phyloP scores from a whole-genome alignment of 2,329 filamentous ascomycete species.

The Seiridium cupressi region DNA sequence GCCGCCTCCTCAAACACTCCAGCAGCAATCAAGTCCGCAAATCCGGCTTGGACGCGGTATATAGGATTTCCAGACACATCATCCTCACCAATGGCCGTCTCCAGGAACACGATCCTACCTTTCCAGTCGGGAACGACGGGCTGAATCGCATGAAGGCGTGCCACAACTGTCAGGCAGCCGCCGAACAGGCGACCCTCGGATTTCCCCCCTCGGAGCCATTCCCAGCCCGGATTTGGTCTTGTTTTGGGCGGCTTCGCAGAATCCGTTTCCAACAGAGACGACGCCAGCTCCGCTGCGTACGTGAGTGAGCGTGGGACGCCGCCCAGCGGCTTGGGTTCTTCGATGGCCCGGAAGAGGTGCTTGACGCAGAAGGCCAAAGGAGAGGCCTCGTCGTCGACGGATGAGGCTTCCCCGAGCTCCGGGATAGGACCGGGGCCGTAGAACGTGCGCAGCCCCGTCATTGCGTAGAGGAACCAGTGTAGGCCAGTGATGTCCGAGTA shows the following conservation, averaged over 20 bases:
- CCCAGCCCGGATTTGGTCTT: conserved; percentile 27
- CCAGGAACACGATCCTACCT: conserved; percentile 37
- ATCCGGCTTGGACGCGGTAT: conserved; percentile 26
- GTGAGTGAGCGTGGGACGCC: conserved; percentile 27
- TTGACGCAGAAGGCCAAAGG: conserved; percentile 27
- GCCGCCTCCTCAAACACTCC: conserved; percentile 39
- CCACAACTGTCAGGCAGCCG: conserved; percentile 38
- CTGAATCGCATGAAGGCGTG: conserved; percentile 32
- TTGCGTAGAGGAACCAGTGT: conserved; percentile 38
- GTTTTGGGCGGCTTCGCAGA: conserved; percentile 27
- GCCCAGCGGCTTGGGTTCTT: conserved; percentile 23
- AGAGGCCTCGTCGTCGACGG: conserved; percentile 22
- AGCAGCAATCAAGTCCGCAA: conserved; percentile 39
- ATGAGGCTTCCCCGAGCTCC: conserved; percentile 32
- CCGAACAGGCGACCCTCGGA: conserved; percentile 42
- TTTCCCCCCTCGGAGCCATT: conserved; percentile 33
- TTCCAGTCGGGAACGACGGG: conserved; percentile 34
- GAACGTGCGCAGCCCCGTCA: conserved; percentile 39
- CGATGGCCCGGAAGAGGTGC: conserved; percentile 31
- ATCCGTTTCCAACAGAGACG: conserved; percentile 18
- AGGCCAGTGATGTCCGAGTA: conserved; percentile 40
- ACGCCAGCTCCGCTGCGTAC: conserved; percentile 25
- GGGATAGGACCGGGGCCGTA: conserved; percentile 39
- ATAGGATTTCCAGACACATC: conserved; percentile 21
- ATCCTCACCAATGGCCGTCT: conserved; percentile 35